These are phyloP conservation scores for Agaricus subrufescens DNA, from an alignment of 768 basidiomycete genomes.

Conservation along the genomic window DNA sequence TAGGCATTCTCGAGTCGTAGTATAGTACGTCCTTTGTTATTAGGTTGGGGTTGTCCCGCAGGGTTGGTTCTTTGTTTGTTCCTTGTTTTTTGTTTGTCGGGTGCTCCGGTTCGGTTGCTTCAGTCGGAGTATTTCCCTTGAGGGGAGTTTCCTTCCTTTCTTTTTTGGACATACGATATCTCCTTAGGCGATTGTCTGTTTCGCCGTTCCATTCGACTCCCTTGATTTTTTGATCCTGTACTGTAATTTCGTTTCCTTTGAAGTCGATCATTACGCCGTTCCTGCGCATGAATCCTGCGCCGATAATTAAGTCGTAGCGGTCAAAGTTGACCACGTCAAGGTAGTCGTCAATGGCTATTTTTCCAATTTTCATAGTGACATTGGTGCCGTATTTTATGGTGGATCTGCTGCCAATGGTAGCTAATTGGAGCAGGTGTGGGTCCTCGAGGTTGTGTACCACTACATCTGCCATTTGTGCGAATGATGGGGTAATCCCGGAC, in stretches of 20 bases:
- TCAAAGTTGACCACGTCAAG: constrained; percentile 32
- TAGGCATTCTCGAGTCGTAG: constrained; percentile 16
- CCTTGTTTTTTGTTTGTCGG: too few relatives aligned
- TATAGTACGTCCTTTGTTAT: constrained; percentile 7
- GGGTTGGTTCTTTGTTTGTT: too few relatives aligned
- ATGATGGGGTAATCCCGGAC: background rate
- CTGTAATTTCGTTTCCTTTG: constrained; percentile 7
- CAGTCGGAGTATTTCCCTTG: too few relatives aligned
- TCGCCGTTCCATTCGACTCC: constrained; percentile 1
- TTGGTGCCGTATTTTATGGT: background rate
- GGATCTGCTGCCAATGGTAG: background rate
- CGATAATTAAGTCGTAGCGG: constrained; percentile 29
- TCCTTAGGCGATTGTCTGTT: background rate
- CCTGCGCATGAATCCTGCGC: constrained; percentile 26
- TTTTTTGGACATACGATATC: constrained; percentile 4
- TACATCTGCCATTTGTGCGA: background rate
- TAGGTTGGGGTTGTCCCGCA: background rate
- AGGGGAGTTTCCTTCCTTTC: background rate
- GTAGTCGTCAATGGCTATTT: constrained; percentile 9
- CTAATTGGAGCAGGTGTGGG: background rate
- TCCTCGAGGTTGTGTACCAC: background rate
- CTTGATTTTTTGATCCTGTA: constrained; percentile 4
- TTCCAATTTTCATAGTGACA: background rate
- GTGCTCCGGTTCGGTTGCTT: too few relatives aligned
- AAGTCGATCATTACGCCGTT: constrained; percentile 23